Conservation (phyloP, 768 basidiomycete genomes). For the Kwoniella bestiolae region DNA sequence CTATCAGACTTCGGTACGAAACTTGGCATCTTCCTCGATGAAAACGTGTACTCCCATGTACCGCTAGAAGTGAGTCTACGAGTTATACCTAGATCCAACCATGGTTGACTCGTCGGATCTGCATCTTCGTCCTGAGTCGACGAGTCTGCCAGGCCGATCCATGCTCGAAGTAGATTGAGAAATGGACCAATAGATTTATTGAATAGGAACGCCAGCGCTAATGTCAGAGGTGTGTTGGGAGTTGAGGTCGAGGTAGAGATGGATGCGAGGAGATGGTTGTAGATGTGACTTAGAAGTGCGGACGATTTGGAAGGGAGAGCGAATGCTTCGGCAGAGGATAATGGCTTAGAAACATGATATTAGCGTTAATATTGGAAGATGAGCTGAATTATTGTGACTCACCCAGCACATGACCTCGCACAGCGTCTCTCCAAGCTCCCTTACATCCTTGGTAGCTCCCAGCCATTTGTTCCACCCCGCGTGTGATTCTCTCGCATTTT, state of each 20-base stretch:
- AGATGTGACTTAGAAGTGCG: conserved; percentile 34
- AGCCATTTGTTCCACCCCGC: conserved; percentile 33
- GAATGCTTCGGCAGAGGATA: conserved; percentile 10
- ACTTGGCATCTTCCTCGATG: conserved; percentile 37
- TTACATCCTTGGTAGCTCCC: conserved; percentile 22
- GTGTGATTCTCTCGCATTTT: conserved; percentile 7
- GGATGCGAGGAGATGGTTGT: conserved; percentile 33
- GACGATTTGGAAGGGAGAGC: conserved; percentile 35
- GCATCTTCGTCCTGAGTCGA: conserved; percentile 21
- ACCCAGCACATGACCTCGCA: conserved; percentile 48
- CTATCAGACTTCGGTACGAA: conserved; percentile 37
- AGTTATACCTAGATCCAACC: conserved; percentile 49
- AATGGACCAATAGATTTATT: conserved; percentile 30
- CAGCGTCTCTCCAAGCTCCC: conserved; percentile 22
- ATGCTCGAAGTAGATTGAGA: conserved; percentile 35
- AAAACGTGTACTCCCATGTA: conserved; percentile 40
- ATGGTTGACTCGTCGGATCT: conserved; percentile 39
- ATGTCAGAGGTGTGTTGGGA: not conserved
- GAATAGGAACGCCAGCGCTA: conserved; percentile 42
- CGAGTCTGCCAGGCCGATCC: conserved; percentile 38
- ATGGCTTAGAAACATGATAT: conserved; percentile 25
- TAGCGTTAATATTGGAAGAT: too few species aligned
- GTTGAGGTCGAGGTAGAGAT: conserved; percentile 9
- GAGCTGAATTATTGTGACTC: conserved; percentile 5
- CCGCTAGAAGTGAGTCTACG: conserved; percentile 7